phyloP scores from a whole-genome alignment of 2,329 filamentous ascomycete species.

The Grosmannia serpens region DNA sequence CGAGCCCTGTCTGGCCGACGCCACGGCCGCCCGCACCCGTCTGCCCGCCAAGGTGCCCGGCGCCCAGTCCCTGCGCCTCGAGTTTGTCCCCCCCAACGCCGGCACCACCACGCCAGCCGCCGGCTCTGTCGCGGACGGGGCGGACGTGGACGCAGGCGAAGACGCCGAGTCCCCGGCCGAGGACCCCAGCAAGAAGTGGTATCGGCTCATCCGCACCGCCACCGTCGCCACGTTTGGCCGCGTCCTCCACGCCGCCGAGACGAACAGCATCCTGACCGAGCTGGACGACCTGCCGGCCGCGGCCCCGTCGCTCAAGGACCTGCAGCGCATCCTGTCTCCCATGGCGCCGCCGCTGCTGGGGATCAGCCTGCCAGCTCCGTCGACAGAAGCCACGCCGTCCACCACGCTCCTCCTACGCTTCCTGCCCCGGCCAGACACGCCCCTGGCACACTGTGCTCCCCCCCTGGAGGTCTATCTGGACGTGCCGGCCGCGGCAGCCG shows the following conservation, averaged over 20 bases:
- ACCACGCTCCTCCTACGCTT: constrained; percentile 35
- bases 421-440: constrained; percentile 21
- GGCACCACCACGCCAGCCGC: not conserved
- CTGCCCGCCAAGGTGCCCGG: not conserved
- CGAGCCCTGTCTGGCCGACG: not conserved
- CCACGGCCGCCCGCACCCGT: not conserved
- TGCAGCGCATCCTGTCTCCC: constrained; percentile 30
- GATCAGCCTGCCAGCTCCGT: constrained; percentile 25
- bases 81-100: not conserved
- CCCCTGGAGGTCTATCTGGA: constrained; percentile 26
- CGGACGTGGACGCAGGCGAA: not conserved
- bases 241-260: constrained; percentile 26
- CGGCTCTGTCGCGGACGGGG: too few relatives aligned
- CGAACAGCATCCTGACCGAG: not conserved
- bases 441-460: constrained; percentile 11
- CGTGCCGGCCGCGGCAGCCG: not conserved
- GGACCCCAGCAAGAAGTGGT: not conserved
- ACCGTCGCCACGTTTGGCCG: constrained; percentile 37
- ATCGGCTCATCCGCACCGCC: not conserved
- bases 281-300: too few relatives aligned
- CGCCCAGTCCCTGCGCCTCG: not conserved
- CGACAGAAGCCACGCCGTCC: not conserved
- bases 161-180: not conserved
- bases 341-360: constrained; percentile 34
- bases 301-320: constrained; percentile 2